phyloP scores from a whole-genome alignment of 1,284 basidiomycete genomes.

The Thelephora terrestris region DNA sequence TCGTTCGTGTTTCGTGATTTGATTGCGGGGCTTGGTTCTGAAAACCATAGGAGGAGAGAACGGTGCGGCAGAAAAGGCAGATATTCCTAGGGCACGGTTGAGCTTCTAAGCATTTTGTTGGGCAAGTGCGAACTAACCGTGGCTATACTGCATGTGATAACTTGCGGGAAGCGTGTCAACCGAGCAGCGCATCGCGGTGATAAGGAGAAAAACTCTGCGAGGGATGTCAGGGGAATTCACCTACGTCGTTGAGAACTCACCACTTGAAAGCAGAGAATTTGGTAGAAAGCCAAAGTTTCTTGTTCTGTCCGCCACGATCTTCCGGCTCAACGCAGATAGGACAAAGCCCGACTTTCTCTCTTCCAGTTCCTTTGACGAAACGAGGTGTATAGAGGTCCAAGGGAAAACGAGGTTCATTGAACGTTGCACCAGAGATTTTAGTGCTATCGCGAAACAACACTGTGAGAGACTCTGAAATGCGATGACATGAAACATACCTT shows the following conservation, averaged over 20 bases:
- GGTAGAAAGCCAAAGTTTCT: constrained; percentile 61
- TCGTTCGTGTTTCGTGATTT: constrained; percentile 49
- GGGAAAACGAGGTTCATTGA: constrained; percentile 43
- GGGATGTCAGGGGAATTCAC: not conserved
- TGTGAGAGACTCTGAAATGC: not conserved
- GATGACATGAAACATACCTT: constrained; percentile 15
- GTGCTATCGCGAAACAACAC: constrained; percentile 21
- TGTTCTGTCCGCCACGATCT: constrained; percentile 53
- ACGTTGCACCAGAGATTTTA: constrained; percentile 36
- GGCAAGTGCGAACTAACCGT: constrained; percentile 34
- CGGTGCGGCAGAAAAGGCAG: constrained; percentile 47
- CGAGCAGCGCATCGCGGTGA: constrained; percentile 1
- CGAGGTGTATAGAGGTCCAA: constrained; percentile 72
- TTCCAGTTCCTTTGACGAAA: constrained; percentile 61
- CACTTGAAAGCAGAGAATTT: constrained; percentile 78
- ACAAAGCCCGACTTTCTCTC: constrained; percentile 49
- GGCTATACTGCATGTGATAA: constrained; percentile 73
- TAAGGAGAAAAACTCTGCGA: constrained; percentile 11
- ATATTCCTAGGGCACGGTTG: constrained; percentile 37
- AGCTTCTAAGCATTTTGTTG: not conserved
- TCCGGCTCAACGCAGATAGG: constrained; percentile 61
- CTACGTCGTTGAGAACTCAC: constrained; percentile 23
- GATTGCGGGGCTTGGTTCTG: constrained; percentile 34
- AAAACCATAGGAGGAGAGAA: constrained; percentile 68
- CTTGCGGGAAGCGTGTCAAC: constrained; percentile 21